A percentile compares a stretch with the other conserved stretches of the same genome.
phyloP scores from a whole-genome alignment of 2,329 filamentous ascomycete species.

The Apiospora aurea region DNA sequence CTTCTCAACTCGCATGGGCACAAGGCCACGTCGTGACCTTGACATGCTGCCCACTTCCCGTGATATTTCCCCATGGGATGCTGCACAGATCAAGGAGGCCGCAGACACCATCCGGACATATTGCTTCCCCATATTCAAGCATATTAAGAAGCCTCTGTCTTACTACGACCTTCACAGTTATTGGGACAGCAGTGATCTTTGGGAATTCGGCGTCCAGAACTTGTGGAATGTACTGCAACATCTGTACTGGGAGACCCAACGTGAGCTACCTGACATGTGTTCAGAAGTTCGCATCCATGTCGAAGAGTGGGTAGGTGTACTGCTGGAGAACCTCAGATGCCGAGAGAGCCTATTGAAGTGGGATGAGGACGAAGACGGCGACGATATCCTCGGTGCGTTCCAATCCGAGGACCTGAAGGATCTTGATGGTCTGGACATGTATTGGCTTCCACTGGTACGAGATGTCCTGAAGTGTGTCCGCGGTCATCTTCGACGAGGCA shows the following conservation, averaged over 20 bases:
- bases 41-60: neutral
- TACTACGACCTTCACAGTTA: conserved; percentile 31
- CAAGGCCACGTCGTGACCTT: neutral
- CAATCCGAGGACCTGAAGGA: conserved; percentile 28
- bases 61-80: conserved; percentile 22
- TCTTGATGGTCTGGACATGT: conserved; percentile 29
- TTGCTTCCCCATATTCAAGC: conserved; percentile 26
- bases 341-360: conserved; percentile 33
- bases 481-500: conserved; percentile 27
- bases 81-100: conserved; percentile 20
- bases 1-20: conserved; percentile 32
- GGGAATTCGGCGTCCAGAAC: conserved; percentile 54
- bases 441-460: conserved; percentile 31
- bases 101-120: conserved; percentile 14
- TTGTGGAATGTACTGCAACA: conserved; percentile 54
- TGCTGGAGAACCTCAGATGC: conserved; percentile 26
- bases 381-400: conserved; percentile 33
- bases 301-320: conserved; percentile 29
- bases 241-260: conserved; percentile 49
- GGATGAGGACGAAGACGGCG: conserved; percentile 23
- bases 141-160: conserved; percentile 11
- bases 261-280: conserved; percentile 40
- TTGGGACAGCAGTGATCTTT: conserved; percentile 57
- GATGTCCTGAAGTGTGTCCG: conserved; percentile 29
- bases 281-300: conserved; percentile 35